These are phyloP conservation scores for Tetrapyrgos nigripes DNA, from an alignment of 1,284 basidiomycete species.

Conservation along the genomic window DNA sequence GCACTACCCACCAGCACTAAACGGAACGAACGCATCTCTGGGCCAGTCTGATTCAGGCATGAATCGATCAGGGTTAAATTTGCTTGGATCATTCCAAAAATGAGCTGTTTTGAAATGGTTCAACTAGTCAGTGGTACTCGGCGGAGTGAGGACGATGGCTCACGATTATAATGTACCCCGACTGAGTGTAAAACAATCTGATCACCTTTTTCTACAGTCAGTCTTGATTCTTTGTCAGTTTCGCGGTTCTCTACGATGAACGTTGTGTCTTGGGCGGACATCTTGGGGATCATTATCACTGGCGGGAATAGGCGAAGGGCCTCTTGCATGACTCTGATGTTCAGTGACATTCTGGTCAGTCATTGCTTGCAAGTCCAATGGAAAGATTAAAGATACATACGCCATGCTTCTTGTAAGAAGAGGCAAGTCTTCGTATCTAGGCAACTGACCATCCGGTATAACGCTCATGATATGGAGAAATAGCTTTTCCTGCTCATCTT, in stretches of 20 bases:
- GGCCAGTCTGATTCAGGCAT: neutral
- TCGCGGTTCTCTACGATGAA: neutral
- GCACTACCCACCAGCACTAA: neutral
- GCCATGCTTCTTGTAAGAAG: neutral
- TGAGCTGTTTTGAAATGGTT: neutral
- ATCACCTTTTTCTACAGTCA: neutral
- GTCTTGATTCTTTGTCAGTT: neutral
- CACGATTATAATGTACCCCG: slow-evolving; percentile 1
- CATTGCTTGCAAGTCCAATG: slow-evolving; percentile 22
- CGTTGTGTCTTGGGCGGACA: neutral
- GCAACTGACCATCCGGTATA: slow-evolving; percentile 3
- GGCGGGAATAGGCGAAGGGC: slow-evolving; percentile 42
- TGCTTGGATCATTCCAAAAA: slow-evolving; percentile 1
- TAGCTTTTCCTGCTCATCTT: slow-evolving; percentile 43
- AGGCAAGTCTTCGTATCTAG: slow-evolving; percentile 8
- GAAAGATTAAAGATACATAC: slow-evolving; percentile 30
- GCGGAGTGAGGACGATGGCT: neutral
- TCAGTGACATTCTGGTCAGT: neutral
- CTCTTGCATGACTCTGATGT: slow-evolving; percentile 34
- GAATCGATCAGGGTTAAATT: neutral
- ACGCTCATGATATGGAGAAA: slow-evolving; percentile 34
- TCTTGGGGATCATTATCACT: slow-evolving; percentile 14
- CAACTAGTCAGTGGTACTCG: neutral
- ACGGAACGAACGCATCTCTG: slow-evolving; percentile 2
- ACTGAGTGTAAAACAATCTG: neutral